Conservation (phyloP, 805 yeast genomes). For the Ogataea allantospora region DNA sequence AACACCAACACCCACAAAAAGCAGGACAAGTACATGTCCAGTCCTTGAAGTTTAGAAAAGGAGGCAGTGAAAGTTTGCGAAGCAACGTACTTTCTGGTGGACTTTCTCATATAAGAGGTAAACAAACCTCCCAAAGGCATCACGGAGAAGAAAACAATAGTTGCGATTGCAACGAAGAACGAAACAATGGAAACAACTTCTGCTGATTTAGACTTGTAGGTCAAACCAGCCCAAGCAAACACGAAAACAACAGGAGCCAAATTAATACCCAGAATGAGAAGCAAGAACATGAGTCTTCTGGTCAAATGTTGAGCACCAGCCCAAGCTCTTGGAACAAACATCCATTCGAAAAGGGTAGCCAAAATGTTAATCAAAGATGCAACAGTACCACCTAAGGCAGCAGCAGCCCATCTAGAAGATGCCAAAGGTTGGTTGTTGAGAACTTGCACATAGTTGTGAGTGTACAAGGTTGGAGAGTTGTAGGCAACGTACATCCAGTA, state of each 20-base stretch:
- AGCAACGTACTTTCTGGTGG: slow-evolving; percentile 84
- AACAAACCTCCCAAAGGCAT: slow-evolving; percentile 98
- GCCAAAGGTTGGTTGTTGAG: slow-evolving; percentile 83
- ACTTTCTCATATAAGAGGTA: slow-evolving; percentile 85
- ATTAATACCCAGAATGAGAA: slow-evolving; percentile 64
- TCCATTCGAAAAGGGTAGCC: slow-evolving; percentile 92
- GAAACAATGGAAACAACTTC: slow-evolving; percentile 78
- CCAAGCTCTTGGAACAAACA: slow-evolving; percentile 96
- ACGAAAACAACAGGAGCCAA: slow-evolving; percentile 85
- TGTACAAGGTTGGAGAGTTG: slow-evolving; percentile 89
- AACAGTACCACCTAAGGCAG: slow-evolving; percentile 88
- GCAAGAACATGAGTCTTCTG: slow-evolving; percentile 78
- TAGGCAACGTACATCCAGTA: slow-evolving; percentile 96
- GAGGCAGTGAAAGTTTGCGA: slow-evolving; percentile 96
- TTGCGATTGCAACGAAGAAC: slow-evolving; percentile 83
- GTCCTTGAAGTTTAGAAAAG: slow-evolving; percentile 74
- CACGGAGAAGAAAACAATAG: slow-evolving; percentile 80
- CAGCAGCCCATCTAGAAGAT: slow-evolving; percentile 89
- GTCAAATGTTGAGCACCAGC: slow-evolving; percentile 97
- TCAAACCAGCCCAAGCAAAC: slow-evolving; percentile 73
- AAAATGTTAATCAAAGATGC: slow-evolving; percentile 78
- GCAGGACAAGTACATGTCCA: slow-evolving; percentile 96
- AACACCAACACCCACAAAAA: slow-evolving; percentile 87
- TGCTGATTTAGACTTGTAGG: slow-evolving; percentile 67
- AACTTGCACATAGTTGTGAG: slow-evolving; percentile 80